These are phyloP conservation scores for Ophiostoma piceae DNA, from an alignment of 2,329 filamentous ascomycete genomes.

Conservation along the genomic window DNA sequence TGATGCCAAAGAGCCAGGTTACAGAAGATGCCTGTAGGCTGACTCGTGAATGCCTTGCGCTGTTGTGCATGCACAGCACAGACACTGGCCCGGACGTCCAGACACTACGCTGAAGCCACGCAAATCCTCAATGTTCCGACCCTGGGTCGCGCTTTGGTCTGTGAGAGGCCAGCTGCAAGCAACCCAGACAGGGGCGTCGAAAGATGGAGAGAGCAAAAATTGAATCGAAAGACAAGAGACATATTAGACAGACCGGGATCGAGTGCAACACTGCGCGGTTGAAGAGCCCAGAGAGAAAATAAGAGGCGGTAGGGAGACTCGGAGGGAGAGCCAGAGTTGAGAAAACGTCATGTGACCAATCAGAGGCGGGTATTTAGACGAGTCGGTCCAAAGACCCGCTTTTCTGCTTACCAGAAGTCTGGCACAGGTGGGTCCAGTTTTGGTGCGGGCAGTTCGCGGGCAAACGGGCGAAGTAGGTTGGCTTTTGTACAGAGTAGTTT, in stretches of 20 bases:
- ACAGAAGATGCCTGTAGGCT: conserved; percentile 4
- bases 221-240: background rate
- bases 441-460: background rate
- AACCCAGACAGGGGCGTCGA: background rate
- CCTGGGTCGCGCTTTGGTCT: background rate
- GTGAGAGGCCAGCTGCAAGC: background rate
- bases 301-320: background rate
- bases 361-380: background rate
- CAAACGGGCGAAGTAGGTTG: background rate
- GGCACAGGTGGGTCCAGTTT: background rate
- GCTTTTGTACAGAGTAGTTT: background rate
- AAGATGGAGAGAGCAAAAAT: background rate
- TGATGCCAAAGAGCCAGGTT: background rate
- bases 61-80: background rate
- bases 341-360: background rate
- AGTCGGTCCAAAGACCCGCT: background rate
- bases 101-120: background rate
- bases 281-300: background rate
- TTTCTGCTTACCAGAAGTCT: conserved; percentile 2
- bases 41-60: conserved; percentile 10
- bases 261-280: background rate
- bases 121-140: background rate
- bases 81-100: background rate
- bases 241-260: background rate
- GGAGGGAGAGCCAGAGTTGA: background rate